Conservation (phyloP, 345 rosid species). For the Acer yangbiense region DNA sequence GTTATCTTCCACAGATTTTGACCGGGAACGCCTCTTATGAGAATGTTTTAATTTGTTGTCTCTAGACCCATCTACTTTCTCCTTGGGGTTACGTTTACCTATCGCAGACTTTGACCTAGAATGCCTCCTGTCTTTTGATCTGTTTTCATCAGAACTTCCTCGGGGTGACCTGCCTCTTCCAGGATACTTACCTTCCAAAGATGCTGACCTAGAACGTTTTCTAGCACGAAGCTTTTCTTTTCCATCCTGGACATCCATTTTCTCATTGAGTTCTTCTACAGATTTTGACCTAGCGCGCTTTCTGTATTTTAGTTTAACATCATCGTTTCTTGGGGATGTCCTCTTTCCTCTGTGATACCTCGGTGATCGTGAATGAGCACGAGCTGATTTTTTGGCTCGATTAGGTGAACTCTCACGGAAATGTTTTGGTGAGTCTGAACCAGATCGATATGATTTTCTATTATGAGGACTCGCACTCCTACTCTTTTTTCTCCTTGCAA, state of each 20-base stretch:
- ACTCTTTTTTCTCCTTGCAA: constrained; percentile 72
- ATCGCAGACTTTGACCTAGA: constrained; percentile 61
- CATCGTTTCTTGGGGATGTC: constrained; percentile 56
- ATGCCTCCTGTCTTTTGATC: constrained; percentile 45
- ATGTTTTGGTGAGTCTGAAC: constrained; percentile 61
- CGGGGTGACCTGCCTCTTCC: constrained; percentile 41
- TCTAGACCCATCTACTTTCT: constrained; percentile 41
- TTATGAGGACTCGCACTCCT: constrained; percentile 67
- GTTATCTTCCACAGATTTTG: constrained; percentile 64
- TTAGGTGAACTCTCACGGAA: constrained; percentile 53
- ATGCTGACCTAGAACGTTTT: constrained; percentile 59
- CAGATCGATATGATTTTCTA: constrained; percentile 53
- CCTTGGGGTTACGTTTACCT: constrained; percentile 29
- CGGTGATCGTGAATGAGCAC: constrained; percentile 65
- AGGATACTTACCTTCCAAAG: constrained; percentile 45
- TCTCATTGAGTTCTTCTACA: constrained; percentile 45
- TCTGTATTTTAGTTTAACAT: constrained; percentile 42
- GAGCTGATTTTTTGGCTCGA: constrained; percentile 49
- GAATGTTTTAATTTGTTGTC: constrained; percentile 45
- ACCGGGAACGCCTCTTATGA: constrained; percentile 67
- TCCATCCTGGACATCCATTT: constrained; percentile 41
- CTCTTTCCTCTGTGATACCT: constrained; percentile 48
- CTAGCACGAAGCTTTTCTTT: constrained; percentile 39
- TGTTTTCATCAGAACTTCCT: constrained; percentile 45
- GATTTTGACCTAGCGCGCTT: constrained; percentile 64